Conservation (phyloP, 2,329 filamentous ascomycete genomes). For the Harringtonia aguacate region DNA sequence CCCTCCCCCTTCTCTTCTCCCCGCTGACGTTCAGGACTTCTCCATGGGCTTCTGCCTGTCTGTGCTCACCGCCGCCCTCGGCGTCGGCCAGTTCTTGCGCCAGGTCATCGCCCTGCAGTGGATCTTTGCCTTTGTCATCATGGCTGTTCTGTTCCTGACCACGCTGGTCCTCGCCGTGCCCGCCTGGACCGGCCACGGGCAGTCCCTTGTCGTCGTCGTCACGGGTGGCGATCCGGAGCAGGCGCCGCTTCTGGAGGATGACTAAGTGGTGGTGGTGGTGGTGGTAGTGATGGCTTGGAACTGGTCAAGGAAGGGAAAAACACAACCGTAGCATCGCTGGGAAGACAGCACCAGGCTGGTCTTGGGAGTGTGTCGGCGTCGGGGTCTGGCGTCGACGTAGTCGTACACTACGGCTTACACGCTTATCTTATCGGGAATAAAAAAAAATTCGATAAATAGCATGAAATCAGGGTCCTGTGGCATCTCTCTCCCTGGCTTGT, state of each 20-base stretch:
- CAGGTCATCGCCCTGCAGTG: constrained; percentile 74
- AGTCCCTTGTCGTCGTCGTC: constrained; percentile 12
- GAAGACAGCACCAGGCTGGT: no score
- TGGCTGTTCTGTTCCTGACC: constrained; percentile 60
- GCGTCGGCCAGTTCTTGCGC: constrained; percentile 63
- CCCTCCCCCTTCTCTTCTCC: no score
- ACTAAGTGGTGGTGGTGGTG: no score
- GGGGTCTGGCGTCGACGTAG: no score
- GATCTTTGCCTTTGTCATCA: constrained; percentile 85
- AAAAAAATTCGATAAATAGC: no score
- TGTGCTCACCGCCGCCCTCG: constrained; percentile 62
- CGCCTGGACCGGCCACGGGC: constrained; percentile 47
- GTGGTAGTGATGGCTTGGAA: no score
- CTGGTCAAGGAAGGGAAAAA: no score
- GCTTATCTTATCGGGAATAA: not conserved
- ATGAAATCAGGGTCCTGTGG: no score
- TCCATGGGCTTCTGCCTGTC: constrained; percentile 73
- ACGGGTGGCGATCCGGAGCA: constrained; percentile 43
- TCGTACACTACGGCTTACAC: not conserved
- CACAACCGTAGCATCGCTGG: not conserved
- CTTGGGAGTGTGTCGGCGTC: no score
- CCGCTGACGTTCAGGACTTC: constrained; percentile 38
- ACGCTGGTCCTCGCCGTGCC: constrained; percentile 57
- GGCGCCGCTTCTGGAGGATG: constrained; percentile 48
- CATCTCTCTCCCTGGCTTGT: no score